These are phyloP conservation scores for Alternaria atra DNA, from an alignment of 2,329 filamentous ascomycete species.

Conservation along the genomic window DNA sequence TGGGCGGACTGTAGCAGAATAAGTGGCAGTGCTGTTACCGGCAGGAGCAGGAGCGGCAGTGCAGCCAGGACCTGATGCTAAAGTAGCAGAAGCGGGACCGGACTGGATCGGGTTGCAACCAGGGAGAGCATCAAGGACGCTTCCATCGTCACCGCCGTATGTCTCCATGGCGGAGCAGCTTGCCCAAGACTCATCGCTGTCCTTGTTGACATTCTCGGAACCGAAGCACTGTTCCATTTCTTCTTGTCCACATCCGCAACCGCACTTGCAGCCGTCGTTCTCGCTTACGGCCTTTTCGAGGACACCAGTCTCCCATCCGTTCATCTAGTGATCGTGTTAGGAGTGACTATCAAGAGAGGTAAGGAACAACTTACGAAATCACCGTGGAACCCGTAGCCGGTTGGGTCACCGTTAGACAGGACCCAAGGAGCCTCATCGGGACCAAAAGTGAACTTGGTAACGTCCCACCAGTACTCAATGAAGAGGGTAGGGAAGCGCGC, in stretches of 20 bases:
- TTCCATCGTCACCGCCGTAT: slow-evolving; percentile 23
- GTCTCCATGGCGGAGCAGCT: slow-evolving; percentile 36
- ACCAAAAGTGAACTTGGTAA: slow-evolving; percentile 46
- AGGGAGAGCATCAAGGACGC: slow-evolving; percentile 43
- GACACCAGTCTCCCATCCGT: slow-evolving; percentile 51
- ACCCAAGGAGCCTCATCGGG: slow-evolving; percentile 45
- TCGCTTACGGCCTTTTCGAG: slow-evolving; percentile 47
- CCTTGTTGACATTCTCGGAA: slow-evolving; percentile 45
- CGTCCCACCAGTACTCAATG: slow-evolving; percentile 53
- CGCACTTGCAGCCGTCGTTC: slow-evolving; percentile 48
- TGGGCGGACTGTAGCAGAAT: slow-evolving; percentile 4
- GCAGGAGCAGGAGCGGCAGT: slow-evolving; percentile 25
- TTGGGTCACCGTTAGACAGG: slow-evolving; percentile 49
- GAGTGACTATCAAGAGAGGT: too few species aligned
- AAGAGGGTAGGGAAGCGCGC: slow-evolving; percentile 51
- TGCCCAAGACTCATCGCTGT: slow-evolving; percentile 38
- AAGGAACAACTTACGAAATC: slow-evolving; percentile 39
- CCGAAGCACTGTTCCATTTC: slow-evolving; percentile 52
- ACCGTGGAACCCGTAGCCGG: slow-evolving; percentile 49
- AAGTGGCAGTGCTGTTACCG: slow-evolving; percentile 8
- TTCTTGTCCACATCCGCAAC: slow-evolving; percentile 47
- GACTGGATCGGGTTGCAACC: slow-evolving; percentile 52
- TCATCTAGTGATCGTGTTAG: slow-evolving; percentile 24
- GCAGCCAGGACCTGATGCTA: slow-evolving; percentile 39
- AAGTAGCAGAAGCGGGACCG: slow-evolving; percentile 44